A percentile compares a stretch with the other conserved stretches of the same genome.
Conservation (phyloP, 305 asterid genomes). For the Salvia sclarea region DNA sequence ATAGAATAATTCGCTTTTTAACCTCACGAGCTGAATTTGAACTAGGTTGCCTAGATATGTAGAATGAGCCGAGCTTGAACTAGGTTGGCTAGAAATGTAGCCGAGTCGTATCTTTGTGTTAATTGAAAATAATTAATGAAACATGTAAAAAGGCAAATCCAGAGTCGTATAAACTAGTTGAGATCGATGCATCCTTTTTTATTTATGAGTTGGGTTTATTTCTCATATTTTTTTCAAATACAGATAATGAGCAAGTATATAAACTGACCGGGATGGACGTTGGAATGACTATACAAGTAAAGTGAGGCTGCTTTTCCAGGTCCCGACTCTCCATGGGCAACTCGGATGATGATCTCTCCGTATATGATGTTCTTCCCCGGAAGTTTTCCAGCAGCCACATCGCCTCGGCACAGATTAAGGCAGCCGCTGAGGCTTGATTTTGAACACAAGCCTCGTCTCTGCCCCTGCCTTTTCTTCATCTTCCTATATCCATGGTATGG, state of each 20-base stretch:
- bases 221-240: not conserved
- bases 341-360: constrained; percentile 47
- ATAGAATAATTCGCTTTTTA: no score
- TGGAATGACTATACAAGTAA: constrained; percentile 40
- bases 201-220: not conserved
- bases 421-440: constrained; percentile 21
- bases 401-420: constrained; percentile 37
- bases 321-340: constrained; percentile 32
- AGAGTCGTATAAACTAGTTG: no score
- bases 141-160: no score
- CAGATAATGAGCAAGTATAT: not conserved
- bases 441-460: constrained; percentile 11
- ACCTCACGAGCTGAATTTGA: no score
- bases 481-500: not conserved
- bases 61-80: no score
- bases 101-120: no score
- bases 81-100: no score
- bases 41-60: no score
- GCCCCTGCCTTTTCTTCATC: not conserved
- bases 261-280: constrained; percentile 41
- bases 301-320: constrained; percentile 40
- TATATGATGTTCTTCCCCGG: constrained; percentile 29
- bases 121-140: no score
- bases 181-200: no score
- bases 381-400: not conserved